Evolutionary conservation across 169 alveolate species (phyloP).

Genomic region (Theileria equi): DNA sequence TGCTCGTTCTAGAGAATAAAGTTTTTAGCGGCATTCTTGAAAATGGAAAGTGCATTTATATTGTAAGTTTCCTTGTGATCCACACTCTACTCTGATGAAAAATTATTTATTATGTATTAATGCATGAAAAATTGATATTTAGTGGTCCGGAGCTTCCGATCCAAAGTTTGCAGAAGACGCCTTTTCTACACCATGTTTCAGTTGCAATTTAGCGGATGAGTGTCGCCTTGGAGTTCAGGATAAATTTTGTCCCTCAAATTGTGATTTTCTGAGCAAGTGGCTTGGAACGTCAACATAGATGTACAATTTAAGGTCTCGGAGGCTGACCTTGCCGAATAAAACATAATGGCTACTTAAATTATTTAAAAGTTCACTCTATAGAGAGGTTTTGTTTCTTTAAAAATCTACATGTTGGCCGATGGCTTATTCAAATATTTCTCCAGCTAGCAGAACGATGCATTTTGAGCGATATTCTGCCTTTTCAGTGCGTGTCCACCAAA

Average conservation of each 20-base stretch:
- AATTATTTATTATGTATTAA: constrained; percentile 29
- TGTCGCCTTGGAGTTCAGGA: constrained; percentile 39
- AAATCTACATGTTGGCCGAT: too few relatives aligned
- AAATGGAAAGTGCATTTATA: constrained; percentile 35
- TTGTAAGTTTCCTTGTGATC: constrained; percentile 29
- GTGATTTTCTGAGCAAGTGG: constrained; percentile 51
- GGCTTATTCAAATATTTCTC: too few relatives aligned
- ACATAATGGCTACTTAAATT: too few relatives aligned
- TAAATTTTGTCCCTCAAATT: constrained; percentile 43
- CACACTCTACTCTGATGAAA: neutral
- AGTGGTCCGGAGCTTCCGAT: constrained; percentile 66
- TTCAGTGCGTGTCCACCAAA: too few relatives aligned
- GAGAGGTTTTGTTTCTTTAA: too few relatives aligned
- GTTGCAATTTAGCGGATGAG: constrained; percentile 56
- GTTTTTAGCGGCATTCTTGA: constrained; percentile 52
- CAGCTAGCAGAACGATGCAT: too few relatives aligned
- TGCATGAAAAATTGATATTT: neutral
- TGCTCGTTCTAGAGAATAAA: constrained; percentile 55
- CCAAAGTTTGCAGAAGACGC: constrained; percentile 37
- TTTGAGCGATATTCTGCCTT: too few relatives aligned
- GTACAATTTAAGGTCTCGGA: too few relatives aligned
- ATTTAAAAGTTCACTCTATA: too few relatives aligned
- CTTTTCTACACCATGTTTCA: constrained; percentile 67
- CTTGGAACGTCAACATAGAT: too few relatives aligned
- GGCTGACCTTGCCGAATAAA: too few relatives aligned